Percentiles rank a stretch among this genome's conserved stretches.
phyloP scores from a whole-genome alignment of 2,329 filamentous ascomycete species.

The Epichloe sylvatica region DNA sequence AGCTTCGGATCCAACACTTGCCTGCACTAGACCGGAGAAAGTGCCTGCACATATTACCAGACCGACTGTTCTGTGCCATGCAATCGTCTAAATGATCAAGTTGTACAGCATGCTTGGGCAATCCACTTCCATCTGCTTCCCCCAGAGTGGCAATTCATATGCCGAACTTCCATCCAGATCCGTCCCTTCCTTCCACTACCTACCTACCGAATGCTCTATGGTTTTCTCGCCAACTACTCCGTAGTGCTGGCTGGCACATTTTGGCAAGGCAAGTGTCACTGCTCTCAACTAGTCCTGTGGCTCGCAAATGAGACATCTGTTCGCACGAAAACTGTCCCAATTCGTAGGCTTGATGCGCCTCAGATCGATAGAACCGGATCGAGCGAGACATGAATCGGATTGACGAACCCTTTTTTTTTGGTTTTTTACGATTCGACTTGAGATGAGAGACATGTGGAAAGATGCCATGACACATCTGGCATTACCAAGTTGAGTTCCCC shows the following conservation, averaged over 20 bases:
- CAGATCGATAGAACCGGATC: background rate
- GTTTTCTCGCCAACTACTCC: no score
- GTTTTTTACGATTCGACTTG: background rate
- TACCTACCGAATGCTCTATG: no score
- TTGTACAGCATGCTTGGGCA: background rate
- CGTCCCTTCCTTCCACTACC: no score
- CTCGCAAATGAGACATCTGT: background rate
- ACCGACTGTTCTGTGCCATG: background rate
- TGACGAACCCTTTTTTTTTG: background rate
- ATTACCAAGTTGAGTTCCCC: no score
- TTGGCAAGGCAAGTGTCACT: background rate
- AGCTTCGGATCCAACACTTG: background rate
- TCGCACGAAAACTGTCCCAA: background rate
- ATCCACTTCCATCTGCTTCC: background rate
- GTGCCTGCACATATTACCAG: background rate
- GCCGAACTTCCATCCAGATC: no score
- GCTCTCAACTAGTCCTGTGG: background rate
- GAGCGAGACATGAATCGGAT: constrained; percentile 1
- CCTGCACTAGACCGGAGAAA: background rate
- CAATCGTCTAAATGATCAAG: background rate
- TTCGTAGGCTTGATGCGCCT: background rate
- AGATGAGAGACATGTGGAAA: background rate
- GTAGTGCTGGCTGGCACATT: no score
- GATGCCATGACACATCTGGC: background rate
- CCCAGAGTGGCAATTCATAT: background rate